A percentile compares a stretch with the other conserved stretches of the same genome.
phyloP scores from a whole-genome alignment of 306 rosid species.

The Ziziphus jujuba region DNA sequence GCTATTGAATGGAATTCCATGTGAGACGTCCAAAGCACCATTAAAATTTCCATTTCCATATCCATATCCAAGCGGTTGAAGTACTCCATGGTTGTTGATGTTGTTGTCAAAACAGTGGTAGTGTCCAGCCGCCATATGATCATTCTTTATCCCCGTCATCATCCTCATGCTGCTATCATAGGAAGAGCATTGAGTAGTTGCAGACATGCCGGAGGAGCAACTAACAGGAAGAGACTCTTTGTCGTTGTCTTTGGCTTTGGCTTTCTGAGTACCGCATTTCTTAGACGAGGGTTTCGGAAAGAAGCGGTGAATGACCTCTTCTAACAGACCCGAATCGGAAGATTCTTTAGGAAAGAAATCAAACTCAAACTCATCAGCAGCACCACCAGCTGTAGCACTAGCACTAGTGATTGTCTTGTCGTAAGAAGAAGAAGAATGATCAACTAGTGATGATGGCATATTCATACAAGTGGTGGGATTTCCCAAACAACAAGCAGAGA shows the following conservation, averaged over 20 bases:
- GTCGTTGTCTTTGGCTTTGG: too few relatives aligned
- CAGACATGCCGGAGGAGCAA: too few relatives aligned
- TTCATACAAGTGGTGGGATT: background rate
- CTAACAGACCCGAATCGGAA: slow-evolving; percentile 68
- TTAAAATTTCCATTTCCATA: background rate
- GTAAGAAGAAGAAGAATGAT: too few relatives aligned
- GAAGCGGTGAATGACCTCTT: slow-evolving; percentile 65
- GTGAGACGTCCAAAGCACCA: slow-evolving; percentile 6
- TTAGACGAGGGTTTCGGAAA: slow-evolving; percentile 46
- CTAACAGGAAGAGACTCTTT: background rate
- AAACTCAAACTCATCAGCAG: slow-evolving; percentile 26
- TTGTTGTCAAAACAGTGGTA: slow-evolving; percentile 25
- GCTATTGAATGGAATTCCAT: slow-evolving; percentile 2
- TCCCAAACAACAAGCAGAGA: background rate
- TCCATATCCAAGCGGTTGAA: slow-evolving; percentile 22
- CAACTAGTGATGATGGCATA: too few relatives aligned
- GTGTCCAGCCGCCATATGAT: slow-evolving; percentile 20
- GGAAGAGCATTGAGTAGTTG: background rate
- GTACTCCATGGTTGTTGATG: slow-evolving; percentile 10
- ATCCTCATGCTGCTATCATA: background rate
- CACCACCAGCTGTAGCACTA: too few relatives aligned
- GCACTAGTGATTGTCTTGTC: too few relatives aligned
- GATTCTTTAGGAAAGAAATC: slow-evolving; percentile 53
- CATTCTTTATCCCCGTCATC: slow-evolving; percentile 19
- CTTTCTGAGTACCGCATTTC: background rate